Base-by-base conservation (phyloP, 345 rosid genomes). In the Eucalyptus polybractea region DNA sequence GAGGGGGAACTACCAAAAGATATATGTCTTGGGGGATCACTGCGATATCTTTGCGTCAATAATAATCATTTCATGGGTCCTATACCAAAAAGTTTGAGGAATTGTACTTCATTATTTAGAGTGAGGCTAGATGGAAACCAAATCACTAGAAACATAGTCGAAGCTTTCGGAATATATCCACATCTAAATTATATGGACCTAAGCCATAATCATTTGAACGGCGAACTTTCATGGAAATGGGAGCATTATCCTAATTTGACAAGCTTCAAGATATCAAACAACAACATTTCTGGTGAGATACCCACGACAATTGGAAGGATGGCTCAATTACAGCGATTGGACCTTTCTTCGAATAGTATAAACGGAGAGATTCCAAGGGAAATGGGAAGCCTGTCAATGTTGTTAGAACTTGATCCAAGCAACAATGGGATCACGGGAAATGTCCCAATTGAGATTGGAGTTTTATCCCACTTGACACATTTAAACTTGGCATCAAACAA, bases 31-130 rank as follows among this genome's bases (percentile, higher is more conserved):
- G 56, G 56, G 56, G 56, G 56, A 53, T 53, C 21, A 53, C 17
- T 53, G 21, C 56, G 21, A 7, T 7, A 16, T 53, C 17, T 53
- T 19, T 53, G 6, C 6, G 1, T 22, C 13, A 0, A 0, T 10
- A 2, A 0, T 56, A 56, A 56, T 56, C 29, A 60, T 60, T 60
- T 60, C 67, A 60, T 2, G 3, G 31, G 67, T 27, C n/a, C n/a
- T 12, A 60, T 60, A 27, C 67, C 67, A 21, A 54, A 21, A 62
- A 29, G 72, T 14, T 62, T 62, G 16, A 14, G 14, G 72, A 62
- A 62, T 13, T 12, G 72, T 29, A 62, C 9, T n/a, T 29, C 72
- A 62, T 62, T 62, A 62, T 0, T 62, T n/a, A 62, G 33, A 29
- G 7, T 29, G 33, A 62, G 33, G 72, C 72, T 62, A 62, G 72